Conservation (phyloP, 2,329 filamentous ascomycete genomes). For the Neocucurbitaria cava region DNA sequence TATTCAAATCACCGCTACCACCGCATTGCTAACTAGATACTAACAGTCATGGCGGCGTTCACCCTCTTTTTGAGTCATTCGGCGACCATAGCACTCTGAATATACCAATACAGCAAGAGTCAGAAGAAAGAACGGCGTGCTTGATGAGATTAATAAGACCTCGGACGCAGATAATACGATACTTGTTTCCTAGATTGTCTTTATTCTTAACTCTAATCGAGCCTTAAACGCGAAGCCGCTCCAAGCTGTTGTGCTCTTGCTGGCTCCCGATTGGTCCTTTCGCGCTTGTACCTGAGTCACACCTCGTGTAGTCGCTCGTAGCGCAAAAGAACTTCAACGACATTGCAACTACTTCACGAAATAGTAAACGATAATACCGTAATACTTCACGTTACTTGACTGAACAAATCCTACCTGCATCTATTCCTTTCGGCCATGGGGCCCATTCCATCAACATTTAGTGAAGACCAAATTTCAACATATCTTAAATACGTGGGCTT, state of each 20-base stretch:
- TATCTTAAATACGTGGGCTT: constrained; percentile 46
- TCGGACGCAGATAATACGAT: too few species aligned
- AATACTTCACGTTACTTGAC: background rate
- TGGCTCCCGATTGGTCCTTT: background rate
- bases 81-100: background rate
- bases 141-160: too few species aligned
- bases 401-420: too few species aligned
- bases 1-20: background rate
- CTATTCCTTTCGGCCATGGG: constrained; percentile 9
- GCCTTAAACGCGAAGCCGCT: background rate
- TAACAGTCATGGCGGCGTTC: background rate
- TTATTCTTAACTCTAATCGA: background rate
- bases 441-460: constrained; percentile 27
- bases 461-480: constrained; percentile 34
- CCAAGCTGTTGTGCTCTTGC: background rate
- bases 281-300: background rate
- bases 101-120: too few species aligned
- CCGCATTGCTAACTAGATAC: background rate
- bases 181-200: too few species aligned
- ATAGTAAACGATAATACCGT: background rate
- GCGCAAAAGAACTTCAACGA: background rate
- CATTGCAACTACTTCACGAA: background rate
- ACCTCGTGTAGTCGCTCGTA: background rate
- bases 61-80: background rate
- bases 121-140: too few species aligned